Evolutionary conservation across 108 stramenopile genomes (phyloP).

Genomic region (Seminavis robusta): DNA sequence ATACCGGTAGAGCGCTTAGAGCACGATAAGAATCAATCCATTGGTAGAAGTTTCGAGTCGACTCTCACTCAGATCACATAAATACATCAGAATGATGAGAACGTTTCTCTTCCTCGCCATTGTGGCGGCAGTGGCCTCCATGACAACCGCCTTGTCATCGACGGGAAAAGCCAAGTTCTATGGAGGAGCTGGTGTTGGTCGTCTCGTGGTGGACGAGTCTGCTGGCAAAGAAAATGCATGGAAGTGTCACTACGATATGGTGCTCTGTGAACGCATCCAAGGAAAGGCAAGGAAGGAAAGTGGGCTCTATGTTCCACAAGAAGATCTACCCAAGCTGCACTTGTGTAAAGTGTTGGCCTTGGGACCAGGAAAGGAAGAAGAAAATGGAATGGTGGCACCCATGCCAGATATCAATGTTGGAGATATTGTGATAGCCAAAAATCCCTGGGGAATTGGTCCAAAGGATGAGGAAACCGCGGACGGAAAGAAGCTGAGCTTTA

Average conservation of each 20-base stretch:
- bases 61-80: no score
- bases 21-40: no score
- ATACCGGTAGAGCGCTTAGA: no score
- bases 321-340: constrained; percentile 81
- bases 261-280: constrained; percentile 84
- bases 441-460: constrained; percentile 93
- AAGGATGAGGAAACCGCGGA: constrained; percentile 85
- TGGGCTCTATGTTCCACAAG: constrained; percentile 73
- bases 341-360: constrained; percentile 70
- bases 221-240: constrained; percentile 26
- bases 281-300: constrained; percentile 54
- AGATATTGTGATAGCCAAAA: constrained; percentile 78
- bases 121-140: not conserved
- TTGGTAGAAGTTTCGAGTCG: no score
- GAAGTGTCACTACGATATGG: constrained; percentile 80
- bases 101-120: no score
- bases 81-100: no score
- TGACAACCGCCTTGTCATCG: constrained; percentile 1
- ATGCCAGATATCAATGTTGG: constrained; percentile 78
- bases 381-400: constrained; percentile 74
- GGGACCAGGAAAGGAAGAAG: constrained; percentile 82
- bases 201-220: constrained; percentile 51
- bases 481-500: constrained; percentile 86
- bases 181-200: constrained; percentile 76
- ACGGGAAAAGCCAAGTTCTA: constrained; percentile 37